phyloP scores from a whole-genome alignment of 2,329 filamentous ascomycete genomes.

The Cladosporium sp. region DNA sequence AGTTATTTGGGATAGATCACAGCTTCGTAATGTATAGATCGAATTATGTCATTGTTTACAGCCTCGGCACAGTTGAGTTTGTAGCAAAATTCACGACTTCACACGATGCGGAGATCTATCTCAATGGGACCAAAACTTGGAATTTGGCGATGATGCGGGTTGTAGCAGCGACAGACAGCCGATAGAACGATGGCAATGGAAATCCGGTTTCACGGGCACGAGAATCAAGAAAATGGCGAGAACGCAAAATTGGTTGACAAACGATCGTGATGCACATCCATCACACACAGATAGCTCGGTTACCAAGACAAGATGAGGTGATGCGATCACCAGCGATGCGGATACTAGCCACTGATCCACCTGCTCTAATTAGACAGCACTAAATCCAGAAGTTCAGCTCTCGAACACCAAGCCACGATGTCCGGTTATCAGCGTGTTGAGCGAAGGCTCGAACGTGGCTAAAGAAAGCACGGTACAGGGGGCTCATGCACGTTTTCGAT shows the following conservation, averaged over 20 bases:
- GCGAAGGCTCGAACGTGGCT: not conserved
- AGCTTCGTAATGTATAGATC: not conserved
- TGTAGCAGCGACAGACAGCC: no score
- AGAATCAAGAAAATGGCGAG: not conserved
- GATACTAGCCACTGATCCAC: no score
- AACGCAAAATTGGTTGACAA: not conserved
- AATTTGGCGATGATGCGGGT: no score
- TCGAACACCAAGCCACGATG: not conserved
- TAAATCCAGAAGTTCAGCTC: not conserved
- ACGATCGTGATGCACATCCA: not conserved
- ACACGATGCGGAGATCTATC: no score
- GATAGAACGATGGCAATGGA: no score
- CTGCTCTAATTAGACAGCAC: no score
- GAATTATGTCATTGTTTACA: not conserved
- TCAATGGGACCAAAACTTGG: no score
- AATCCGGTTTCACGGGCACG: not conserved
- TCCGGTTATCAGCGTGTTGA: not conserved
- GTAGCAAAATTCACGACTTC: no score
- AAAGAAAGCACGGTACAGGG: not conserved
- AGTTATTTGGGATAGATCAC: not conserved
- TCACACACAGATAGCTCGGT: no score
- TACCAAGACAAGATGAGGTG: no score
- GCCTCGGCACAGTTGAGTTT: no score
- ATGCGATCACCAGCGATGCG: no score
- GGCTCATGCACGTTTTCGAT: not conserved